These are phyloP conservation scores for Blastomyces gilchristii DNA, from an alignment of 2,329 filamentous ascomycete genomes.

Conservation along the genomic window DNA sequence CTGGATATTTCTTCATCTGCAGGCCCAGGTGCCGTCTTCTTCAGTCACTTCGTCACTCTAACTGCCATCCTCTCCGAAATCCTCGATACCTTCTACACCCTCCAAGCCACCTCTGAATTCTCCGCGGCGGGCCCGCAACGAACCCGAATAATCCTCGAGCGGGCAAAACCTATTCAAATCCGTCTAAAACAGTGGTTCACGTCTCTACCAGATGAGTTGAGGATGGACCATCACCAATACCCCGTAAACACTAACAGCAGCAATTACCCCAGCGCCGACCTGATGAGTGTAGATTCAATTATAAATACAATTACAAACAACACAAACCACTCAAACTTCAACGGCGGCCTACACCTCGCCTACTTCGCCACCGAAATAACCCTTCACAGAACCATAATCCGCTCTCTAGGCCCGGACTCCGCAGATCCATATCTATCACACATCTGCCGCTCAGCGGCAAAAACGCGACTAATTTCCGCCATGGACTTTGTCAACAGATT, in stretches of 20 bases:
- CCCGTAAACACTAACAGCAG: neutral
- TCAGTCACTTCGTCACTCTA: slow-evolving; percentile 43
- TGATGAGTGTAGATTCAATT: slow-evolving; percentile 33
- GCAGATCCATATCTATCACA: slow-evolving; percentile 74
- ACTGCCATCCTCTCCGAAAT: slow-evolving; percentile 45
- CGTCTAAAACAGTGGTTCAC: slow-evolving; percentile 45
- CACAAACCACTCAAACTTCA: slow-evolving; percentile 23
- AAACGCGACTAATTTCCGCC: slow-evolving; percentile 84
- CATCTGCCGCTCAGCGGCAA: slow-evolving; percentile 87
- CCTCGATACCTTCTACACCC: slow-evolving; percentile 43
- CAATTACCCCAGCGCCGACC: neutral
- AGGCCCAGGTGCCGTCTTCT: slow-evolving; percentile 29
- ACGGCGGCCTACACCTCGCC: slow-evolving; percentile 72
- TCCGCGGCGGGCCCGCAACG: slow-evolving; percentile 32
- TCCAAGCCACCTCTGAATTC: slow-evolving; percentile 39
- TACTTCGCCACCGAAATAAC: slow-evolving; percentile 94
- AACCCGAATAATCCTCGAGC: slow-evolving; percentile 43
- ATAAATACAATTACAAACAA: slow-evolving; percentile 23
- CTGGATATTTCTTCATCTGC: neutral
- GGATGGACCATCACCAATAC: slow-evolving; percentile 37
- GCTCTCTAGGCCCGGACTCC: slow-evolving; percentile 53
- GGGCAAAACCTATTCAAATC: slow-evolving; percentile 45
- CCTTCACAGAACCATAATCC: slow-evolving; percentile 80
- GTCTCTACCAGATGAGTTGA: slow-evolving; percentile 38
- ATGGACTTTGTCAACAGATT: slow-evolving; percentile 97